Base-by-base conservation (phyloP, 805 yeast genomes). In the Wickerhamiella hasegawae region DNA sequence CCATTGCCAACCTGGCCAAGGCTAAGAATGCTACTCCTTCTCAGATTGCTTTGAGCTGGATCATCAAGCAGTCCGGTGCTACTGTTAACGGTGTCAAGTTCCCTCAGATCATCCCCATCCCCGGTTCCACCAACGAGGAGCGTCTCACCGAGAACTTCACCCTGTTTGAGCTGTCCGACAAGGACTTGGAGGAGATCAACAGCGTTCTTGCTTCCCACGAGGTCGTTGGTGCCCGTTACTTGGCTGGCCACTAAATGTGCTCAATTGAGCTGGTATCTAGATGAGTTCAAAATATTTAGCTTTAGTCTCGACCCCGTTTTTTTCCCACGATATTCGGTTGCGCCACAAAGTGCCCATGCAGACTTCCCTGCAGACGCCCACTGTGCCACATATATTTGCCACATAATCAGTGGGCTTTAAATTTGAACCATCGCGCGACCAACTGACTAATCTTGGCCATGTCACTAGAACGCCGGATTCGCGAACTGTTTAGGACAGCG, bases 101-200 rank as follows among this genome's bases (percentile, higher is more conserved):
- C 39, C 69, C 84, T 18, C 62, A 58, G 39, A 63, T 81, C 31
- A 49, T 84, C 31, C 92, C 94, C 23, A 78, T 84, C 52, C 94
- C 95, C 17, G 76, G 85, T 35, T 75, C 81, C 3, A 67, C 83
- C 5, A 68, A 74, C 27, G 53, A 58, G 3, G 60, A 54, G 10
- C 73, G 81, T 52, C 71, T 77, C 14, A 61, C 63, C 32, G 78
- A 71, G 50, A 84, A 82, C 57, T 60, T 69, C 43, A 56, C 61
- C 3, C 43, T 32, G 5, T 39, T 45, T 4, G 53, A 33, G 45
- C 68, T 83, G 36, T 52, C 72, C 2, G 73, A 68, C n/a, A 68
- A 51, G 0, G 83, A 78, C 38, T 65, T 77, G 43, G 55, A 56
- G 1, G 68, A 66, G 37, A 61, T 81, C 40, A 65, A 69, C 35